Evolutionary conservation across 2,329 filamentous ascomycete species (phyloP).

Genomic region (Chlorencoelia australis): DNA sequence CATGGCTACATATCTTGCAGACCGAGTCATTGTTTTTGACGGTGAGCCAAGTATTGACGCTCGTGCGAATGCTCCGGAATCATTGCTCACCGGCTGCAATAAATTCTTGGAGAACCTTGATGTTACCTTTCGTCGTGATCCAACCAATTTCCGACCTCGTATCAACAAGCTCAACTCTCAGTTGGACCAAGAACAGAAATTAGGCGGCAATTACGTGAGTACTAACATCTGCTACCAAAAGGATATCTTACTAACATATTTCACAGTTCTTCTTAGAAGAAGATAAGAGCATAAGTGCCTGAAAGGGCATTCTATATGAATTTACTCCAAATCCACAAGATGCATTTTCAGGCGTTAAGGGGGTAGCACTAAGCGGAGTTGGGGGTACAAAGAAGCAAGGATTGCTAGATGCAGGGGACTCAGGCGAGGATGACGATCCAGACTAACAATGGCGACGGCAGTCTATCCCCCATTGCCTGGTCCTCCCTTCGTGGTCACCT

Average conservation of each 20-base stretch:
- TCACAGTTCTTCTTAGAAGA: constrained; percentile 96
- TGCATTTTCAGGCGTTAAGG: constrained; percentile 27
- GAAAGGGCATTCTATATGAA: constrained; percentile 49
- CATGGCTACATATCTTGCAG: constrained; percentile 70
- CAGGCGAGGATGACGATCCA: constrained; percentile 56
- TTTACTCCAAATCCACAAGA: constrained; percentile 22
- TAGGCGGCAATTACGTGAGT: constrained; percentile 81
- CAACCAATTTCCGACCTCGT: constrained; percentile 88
- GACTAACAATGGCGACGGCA: constrained; percentile 49
- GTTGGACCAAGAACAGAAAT: constrained; percentile 95
- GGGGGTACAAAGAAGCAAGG: constrained; percentile 24
- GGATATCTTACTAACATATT: constrained; percentile 10
- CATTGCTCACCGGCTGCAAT: constrained; percentile 87
- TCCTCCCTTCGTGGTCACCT: constrained; percentile 20
- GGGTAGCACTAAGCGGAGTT: constrained; percentile 19
- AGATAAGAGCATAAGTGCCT: constrained; percentile 36
- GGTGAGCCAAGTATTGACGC: constrained; percentile 82
- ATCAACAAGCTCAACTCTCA: constrained; percentile 98
- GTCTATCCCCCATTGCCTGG: constrained; percentile 55
- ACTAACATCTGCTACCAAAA: neutral
- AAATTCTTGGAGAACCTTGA: constrained; percentile 92
- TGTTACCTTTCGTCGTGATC: constrained; percentile 96
- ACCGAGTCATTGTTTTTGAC: constrained; percentile 97
- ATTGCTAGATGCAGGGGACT: constrained; percentile 42
- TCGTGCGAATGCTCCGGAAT: constrained; percentile 83